phyloP scores from a whole-genome alignment of 495 filamentous ascomycete genomes.

The Cryomyces minteri region DNA sequence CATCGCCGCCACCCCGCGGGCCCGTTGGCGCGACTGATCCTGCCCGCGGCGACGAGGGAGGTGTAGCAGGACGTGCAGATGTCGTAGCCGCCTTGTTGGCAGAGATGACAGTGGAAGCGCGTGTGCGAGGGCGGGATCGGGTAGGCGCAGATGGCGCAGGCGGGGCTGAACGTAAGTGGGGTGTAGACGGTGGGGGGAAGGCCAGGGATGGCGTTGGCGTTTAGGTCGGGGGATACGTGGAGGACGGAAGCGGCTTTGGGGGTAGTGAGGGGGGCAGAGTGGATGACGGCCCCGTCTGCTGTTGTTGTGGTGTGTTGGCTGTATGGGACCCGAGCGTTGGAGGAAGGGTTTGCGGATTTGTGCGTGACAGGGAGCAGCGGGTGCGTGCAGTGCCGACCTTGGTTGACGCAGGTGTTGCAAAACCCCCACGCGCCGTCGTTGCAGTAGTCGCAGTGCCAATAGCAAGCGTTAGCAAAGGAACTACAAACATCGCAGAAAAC shows the following conservation, averaged over 20 bases:
- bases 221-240: slow-evolving; percentile 8
- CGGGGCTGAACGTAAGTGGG: slow-evolving; percentile 45
- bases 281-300: slow-evolving; percentile 1
- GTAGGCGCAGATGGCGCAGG: slow-evolving; percentile 56
- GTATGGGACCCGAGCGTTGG: slow-evolving; percentile 7
- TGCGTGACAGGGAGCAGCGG: slow-evolving; percentile 47
- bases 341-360: slow-evolving; percentile 10
- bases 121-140: slow-evolving; percentile 47
- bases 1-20: slow-evolving; percentile 67
- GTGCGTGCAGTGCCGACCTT: slow-evolving; percentile 59
- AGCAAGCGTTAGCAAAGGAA: slow-evolving; percentile 54
- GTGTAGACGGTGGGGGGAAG: slow-evolving; percentile 23
- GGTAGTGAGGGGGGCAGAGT: slow-evolving; percentile 1
- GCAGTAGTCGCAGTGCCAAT: slow-evolving; percentile 68
- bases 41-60: slow-evolving; percentile 35
- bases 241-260: slow-evolving; percentile 11
- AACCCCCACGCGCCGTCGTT: slow-evolving; percentile 90
- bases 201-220: slow-evolving; percentile 5
- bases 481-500: slow-evolving; percentile 63
- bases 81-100: slow-evolving; percentile 63
- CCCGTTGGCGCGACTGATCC: slow-evolving; percentile 56
- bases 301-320: slow-evolving; percentile 4
- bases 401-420: slow-evolving; percentile 65
- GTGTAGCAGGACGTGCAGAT: slow-evolving; percentile 63
- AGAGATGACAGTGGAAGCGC: slow-evolving; percentile 58